Base-by-base conservation (phyloP, 805 yeast species). In the Danielia reshetovae region DNA sequence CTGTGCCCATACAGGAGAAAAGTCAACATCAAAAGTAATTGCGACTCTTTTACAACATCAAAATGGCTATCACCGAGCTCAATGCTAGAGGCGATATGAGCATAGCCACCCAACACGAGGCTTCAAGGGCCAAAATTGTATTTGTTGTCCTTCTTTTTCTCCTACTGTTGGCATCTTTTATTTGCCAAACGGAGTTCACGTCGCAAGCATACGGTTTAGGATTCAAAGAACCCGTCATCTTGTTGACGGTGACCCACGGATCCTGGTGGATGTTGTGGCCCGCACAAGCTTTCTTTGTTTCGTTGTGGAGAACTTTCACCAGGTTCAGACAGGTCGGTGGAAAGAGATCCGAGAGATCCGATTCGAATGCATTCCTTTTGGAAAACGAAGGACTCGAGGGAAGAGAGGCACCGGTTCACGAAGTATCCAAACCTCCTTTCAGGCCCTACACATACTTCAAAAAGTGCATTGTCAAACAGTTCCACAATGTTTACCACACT, bases 201-300 rank as follows among this genome's bases (percentile, higher is more conserved):
- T 72, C 86, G 5, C 79, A 79, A 36, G 69, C 86, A 5, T 81
- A 85, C 51, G 62, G 68, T 19, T 53, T 64, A 6, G 72, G 70
- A 3, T 86, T 77, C 55, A 54, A 72, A 33, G 88, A 85, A 51
- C 95, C 96, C 0, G 65, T 85, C 15, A 56, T 85, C 16, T 60
- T 81, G 36, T 59, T 81, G n/a, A 57, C 69, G 35, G 58, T 84
- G 12, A 86, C 95, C 0, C 96, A 86, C 51, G 83, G 88, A 2
- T 74, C 81, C 8, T 84, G 93, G 94, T 65, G 78, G 70, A 32
- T 74, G 9, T 64, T 84, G 29, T 80, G 87, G 83, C 90, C 89
- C 0, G 31, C 73, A 5, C 95, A 86, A 53, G 71, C 79, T 7
- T 7, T 70, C 0, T 38, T 57, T 2, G 66, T 82, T 27, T 76